These are phyloP conservation scores for Fusarium sp. DNA, from an alignment of 2,329 filamentous ascomycete genomes.

Conservation along the genomic window DNA sequence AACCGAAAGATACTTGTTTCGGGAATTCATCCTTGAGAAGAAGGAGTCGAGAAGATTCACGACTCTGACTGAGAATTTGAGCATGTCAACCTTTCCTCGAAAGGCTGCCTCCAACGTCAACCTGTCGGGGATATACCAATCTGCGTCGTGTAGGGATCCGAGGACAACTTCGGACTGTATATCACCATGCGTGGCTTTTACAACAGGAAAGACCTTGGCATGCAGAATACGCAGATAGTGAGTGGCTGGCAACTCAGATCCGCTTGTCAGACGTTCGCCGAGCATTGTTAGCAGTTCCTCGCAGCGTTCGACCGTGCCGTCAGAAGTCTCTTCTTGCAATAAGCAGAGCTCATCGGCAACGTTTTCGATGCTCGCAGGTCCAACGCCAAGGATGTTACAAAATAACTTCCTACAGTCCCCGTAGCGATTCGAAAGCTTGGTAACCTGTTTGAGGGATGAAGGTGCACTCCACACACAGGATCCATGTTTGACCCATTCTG, in stretches of 20 bases:
- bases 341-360: neutral
- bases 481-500: neutral
- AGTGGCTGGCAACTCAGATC: neutral
- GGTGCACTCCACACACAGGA: neutral
- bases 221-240: neutral
- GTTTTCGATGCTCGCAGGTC: neutral
- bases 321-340: neutral
- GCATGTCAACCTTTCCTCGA: neutral
- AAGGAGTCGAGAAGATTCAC: neutral
- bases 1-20: neutral
- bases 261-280: neutral
- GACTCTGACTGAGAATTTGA: neutral
- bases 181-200: neutral
- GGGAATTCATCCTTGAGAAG: neutral
- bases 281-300: neutral
- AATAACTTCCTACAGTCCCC: neutral
- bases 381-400: neutral
- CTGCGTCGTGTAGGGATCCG: neutral
- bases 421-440: neutral
- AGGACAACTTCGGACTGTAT: neutral
- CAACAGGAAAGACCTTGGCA: neutral
- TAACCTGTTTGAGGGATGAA: neutral
- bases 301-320: neutral
- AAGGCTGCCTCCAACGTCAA: neutral
- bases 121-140: neutral